These are phyloP conservation scores for Colletotrichum sp. DNA, from an alignment of 2,329 filamentous ascomycete genomes.

Conservation along the genomic window DNA sequence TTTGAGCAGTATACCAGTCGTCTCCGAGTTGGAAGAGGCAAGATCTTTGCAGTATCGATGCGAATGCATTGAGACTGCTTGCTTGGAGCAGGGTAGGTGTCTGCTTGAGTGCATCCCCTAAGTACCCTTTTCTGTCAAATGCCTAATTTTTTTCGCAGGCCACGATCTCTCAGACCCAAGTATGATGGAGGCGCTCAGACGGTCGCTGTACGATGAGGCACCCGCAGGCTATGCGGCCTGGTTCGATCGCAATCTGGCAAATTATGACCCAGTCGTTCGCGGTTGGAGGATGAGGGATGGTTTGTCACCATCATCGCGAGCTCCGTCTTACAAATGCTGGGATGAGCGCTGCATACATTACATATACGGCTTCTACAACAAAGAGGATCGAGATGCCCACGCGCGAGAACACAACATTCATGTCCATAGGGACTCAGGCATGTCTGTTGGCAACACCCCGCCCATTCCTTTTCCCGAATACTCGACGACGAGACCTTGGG, in stretches of 20 bases:
- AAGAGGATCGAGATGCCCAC: slow-evolving; percentile 57
- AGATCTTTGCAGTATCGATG: slow-evolving; percentile 62
- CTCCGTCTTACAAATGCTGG: slow-evolving; percentile 58
- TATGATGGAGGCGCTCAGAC: slow-evolving; percentile 42
- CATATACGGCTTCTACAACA: slow-evolving; percentile 60
- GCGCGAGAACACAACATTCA: slow-evolving; percentile 47
- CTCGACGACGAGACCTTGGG: slow-evolving; percentile 34
- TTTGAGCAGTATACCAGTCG: slow-evolving; percentile 42
- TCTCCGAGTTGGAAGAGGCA: slow-evolving; percentile 63
- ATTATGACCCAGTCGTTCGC: slow-evolving; percentile 52
- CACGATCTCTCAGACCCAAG: slow-evolving; percentile 46
- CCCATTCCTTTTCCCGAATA: slow-evolving; percentile 40
- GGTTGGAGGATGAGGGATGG: slow-evolving; percentile 42
- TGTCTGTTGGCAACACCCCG: slow-evolving; percentile 43
- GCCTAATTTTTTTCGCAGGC: slow-evolving; percentile 33
- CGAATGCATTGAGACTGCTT: slow-evolving; percentile 60
- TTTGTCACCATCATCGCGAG: slow-evolving; percentile 37
- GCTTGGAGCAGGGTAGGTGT: slow-evolving; percentile 51
- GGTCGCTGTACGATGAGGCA: slow-evolving; percentile 40
- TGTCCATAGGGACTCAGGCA: slow-evolving; percentile 47
- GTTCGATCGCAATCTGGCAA: slow-evolving; percentile 56
- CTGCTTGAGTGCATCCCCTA: background rate
- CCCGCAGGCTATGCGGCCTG: slow-evolving; percentile 55
- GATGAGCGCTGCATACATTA: slow-evolving; percentile 61
- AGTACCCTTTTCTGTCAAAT: background rate